Base-by-base conservation (phyloP, 495 filamentous ascomycete genomes). In the Pyrenula massariospora region DNA sequence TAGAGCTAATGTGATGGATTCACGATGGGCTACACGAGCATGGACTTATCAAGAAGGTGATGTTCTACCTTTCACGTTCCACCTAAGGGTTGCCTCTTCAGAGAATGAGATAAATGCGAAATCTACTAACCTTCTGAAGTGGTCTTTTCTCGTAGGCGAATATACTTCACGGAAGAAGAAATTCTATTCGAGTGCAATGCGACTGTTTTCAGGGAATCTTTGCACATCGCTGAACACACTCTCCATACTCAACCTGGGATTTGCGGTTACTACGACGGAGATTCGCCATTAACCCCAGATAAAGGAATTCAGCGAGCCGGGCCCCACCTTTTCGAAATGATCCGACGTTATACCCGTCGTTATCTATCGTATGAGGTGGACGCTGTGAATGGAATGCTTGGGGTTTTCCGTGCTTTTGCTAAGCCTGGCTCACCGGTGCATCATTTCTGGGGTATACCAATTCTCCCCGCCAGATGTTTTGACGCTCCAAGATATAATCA, bases 1-100 rank as follows among this genome's bases (percentile, higher is more conserved):
- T 24, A 20, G 20, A 20, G 10, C 19, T 5, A 8, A 5, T 52
- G 22, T 52, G 10, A 10, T 5, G 5, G 19, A 20, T 8, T 52
- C 50, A 10, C 5, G 10, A 19, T 52, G 50, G 50, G 22, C n/a
- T 20, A 10, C 50, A 10, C 50, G 50, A 21, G 50, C 19, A 5
- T 52, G 50, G 50, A 52, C 50, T 8, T 52, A 52, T 52, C 50
- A 52, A 52, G 50, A 52, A 52, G 19, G 22, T 24, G n/a, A 52
- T 8, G 19, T 19, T 52, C n/a, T 10, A 10, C 50, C 50, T 20
- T 52, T 19, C n/a, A 24, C 50, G 50, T 24, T 19, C 19, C n/a
- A n/a, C n/a, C n/a, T n/a, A n/a, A n/a, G n/a, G n/a, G n/a, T 52
- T 19, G 10, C 19, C 8, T 20, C 50, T 52, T 52, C 50, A 8